A percentile compares a stretch with the other conserved stretches of the same genome.
These are phyloP conservation scores for Lactarius quietus DNA, from an alignment of 768 basidiomycete species.

Conservation along the genomic window DNA sequence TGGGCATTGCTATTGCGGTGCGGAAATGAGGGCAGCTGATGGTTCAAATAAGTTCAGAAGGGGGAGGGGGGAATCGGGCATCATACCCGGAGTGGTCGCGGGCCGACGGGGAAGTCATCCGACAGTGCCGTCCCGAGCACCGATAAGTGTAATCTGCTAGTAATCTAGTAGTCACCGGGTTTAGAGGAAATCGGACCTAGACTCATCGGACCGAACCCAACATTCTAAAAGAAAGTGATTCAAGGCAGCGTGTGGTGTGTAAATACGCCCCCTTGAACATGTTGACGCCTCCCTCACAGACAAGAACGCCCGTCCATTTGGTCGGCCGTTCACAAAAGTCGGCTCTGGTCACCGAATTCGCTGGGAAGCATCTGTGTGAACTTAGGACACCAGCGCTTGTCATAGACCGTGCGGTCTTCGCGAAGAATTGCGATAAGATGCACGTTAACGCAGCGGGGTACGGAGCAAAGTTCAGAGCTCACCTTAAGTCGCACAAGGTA, in stretches of 20 bases:
- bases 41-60: slow-evolving; percentile 11
- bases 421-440: slow-evolving; percentile 71
- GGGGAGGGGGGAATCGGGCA: neutral
- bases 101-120: slow-evolving; percentile 5
- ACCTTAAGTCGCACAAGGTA: slow-evolving; percentile 85
- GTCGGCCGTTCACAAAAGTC: slow-evolving; percentile 44
- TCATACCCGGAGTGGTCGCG: neutral
- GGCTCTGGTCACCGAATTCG: slow-evolving; percentile 50
- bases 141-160: neutral
- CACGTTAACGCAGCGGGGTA: slow-evolving; percentile 60
- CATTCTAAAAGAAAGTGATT: neutral
- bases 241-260: neutral
- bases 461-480: slow-evolving; percentile 72
- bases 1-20: slow-evolving; percentile 33
- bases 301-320: slow-evolving; percentile 44
- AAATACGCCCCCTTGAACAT: slow-evolving; percentile 17
- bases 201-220: slow-evolving; percentile 10
- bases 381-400: slow-evolving; percentile 76
- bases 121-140: neutral
- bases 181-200: neutral
- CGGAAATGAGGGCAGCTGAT: slow-evolving; percentile 2
- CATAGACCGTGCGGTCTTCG: slow-evolving; percentile 70
- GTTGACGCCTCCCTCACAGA: slow-evolving; percentile 38
- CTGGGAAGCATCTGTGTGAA: slow-evolving; percentile 50
- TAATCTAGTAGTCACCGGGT: neutral